Evolutionary conservation across 163 green algal genomes (phyloP), one percentile per base, ranked within the genome.

Genomic region (Scenedesmus sp.): DNA sequence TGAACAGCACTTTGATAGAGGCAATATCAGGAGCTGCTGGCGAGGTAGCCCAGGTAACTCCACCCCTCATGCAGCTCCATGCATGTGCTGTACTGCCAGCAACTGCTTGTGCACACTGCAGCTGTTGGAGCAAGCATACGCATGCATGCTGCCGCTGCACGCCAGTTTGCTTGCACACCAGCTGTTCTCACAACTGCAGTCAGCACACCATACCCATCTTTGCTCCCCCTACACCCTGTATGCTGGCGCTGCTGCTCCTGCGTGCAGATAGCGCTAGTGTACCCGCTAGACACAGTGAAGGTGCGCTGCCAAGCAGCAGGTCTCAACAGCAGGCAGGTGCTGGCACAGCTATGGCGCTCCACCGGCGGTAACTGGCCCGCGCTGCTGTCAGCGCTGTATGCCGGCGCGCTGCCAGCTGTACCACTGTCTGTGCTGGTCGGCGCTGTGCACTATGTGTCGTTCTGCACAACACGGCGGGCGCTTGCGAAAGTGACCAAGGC

Each of bases 301-400:
- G 89, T 92, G 1, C 66, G 89, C 15, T 92, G 89, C 89, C 89
- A 92, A 52, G 89, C 89, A 85, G 81, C 64, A 62, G 89, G 89
- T 4, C 3, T 86, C 57, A 73, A 62, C 82, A 84, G 66, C 66
- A 74, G 82, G 54, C 57, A 77, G n/a, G 64, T 79, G 10, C 10
- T 90, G 3, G 64, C 54, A 8, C 10, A 85, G 23, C 54, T 92
- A 7, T 66, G 52, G n/a, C 73, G 64, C 55, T 54, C 26, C 66
- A 66, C 66, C 13, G 16, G 89, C 12, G 81, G 82, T 60, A 89
- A 70, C 82, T 74, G 52, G 55, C 0, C n/a, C 26, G 55, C 83
- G 1, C 59, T 86, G 3, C 15, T 89, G 1, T n/a, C 82, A 56
- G 67, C 67, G 16, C 55, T 92, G 46, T 92, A 89, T 64, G 89